A percentile compares a stretch with the other conserved stretches of the same genome.
Evolutionary conservation across 1,284 basidiomycete species (phyloP).

Genomic region (Uromyces viciae-fabae): DNA sequence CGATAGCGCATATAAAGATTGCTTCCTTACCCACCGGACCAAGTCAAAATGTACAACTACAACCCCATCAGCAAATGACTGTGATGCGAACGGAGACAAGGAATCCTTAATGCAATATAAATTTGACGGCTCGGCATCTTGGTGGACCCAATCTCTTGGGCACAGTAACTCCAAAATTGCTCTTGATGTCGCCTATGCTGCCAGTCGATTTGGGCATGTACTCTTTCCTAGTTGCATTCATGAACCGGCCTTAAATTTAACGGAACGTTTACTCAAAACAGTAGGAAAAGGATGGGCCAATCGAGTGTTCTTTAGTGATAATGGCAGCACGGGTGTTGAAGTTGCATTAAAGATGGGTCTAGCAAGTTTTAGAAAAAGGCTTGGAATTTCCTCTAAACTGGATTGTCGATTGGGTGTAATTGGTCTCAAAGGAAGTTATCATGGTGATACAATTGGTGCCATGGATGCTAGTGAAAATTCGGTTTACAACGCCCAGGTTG

Average conservation of each 20-base stretch:
- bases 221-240: constrained; percentile 88
- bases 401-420: constrained; percentile 71
- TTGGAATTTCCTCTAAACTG: constrained; percentile 56
- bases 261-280: constrained; percentile 66
- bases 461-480: constrained; percentile 90
- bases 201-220: constrained; percentile 92
- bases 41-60: constrained; percentile 27
- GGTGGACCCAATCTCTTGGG: constrained; percentile 96
- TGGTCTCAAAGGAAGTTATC: constrained; percentile 88
- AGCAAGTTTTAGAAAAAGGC: constrained; percentile 65
- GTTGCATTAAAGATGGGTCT: constrained; percentile 94
- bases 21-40: constrained; percentile 63
- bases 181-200: constrained; percentile 79
- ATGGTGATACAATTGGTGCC: constrained; percentile 94
- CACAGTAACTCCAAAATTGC: constrained; percentile 75
- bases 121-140: constrained; percentile 88
- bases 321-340: constrained; percentile 94
- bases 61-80: constrained; percentile 48
- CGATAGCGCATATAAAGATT: constrained; percentile 80
- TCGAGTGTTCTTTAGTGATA: constrained; percentile 86
- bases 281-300: constrained; percentile 77
- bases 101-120: constrained; percentile 28
- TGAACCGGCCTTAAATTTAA: constrained; percentile 73
- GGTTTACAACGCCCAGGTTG: constrained; percentile 76
- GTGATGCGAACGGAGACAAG: constrained; percentile 64